Evolutionary conservation across 441 rosid genomes (phyloP).

Genomic region (Gossypium gossypioides): DNA sequence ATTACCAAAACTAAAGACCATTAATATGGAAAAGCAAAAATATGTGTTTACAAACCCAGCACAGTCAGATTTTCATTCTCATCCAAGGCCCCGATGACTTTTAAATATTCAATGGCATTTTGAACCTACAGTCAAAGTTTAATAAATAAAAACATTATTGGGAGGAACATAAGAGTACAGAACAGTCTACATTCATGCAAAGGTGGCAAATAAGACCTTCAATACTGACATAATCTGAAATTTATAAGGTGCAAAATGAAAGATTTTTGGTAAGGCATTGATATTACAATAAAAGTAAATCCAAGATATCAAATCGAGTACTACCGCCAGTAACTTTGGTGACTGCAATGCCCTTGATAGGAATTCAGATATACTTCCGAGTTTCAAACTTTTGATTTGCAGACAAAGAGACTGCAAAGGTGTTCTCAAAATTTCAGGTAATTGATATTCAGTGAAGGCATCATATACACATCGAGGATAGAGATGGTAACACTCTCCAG

Average conservation of each 20-base stretch:
- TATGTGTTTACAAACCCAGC: slow-evolving; percentile 38
- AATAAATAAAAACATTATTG: neutral
- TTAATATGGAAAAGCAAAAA: slow-evolving; percentile 6
- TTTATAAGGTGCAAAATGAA: neutral
- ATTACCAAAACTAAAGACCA: neutral
- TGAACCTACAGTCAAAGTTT: slow-evolving; percentile 45
- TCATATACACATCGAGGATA: slow-evolving; percentile 79
- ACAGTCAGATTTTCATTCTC: slow-evolving; percentile 64
- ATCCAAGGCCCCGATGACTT: slow-evolving; percentile 78
- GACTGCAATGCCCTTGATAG: slow-evolving; percentile 81
- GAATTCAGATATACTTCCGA: slow-evolving; percentile 74
- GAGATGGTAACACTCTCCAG: slow-evolving; percentile 82
- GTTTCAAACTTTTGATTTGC: slow-evolving; percentile 79
- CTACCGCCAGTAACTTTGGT: slow-evolving; percentile 74
- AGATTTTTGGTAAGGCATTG: neutral
- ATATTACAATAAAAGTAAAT: neutral
- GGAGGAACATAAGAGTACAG: neutral
- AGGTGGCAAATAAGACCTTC: neutral
- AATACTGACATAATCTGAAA: neutral
- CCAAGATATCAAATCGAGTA: slow-evolving; percentile 7
- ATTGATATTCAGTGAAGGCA: slow-evolving; percentile 75
- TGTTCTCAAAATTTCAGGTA: slow-evolving; percentile 89
- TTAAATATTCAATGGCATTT: slow-evolving; percentile 78
- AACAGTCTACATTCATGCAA: neutral
- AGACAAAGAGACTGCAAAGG: slow-evolving; percentile 85